Evolutionary conservation across 169 alveolate genomes (phyloP).

Genomic region (Cryptosporidium sp.): DNA sequence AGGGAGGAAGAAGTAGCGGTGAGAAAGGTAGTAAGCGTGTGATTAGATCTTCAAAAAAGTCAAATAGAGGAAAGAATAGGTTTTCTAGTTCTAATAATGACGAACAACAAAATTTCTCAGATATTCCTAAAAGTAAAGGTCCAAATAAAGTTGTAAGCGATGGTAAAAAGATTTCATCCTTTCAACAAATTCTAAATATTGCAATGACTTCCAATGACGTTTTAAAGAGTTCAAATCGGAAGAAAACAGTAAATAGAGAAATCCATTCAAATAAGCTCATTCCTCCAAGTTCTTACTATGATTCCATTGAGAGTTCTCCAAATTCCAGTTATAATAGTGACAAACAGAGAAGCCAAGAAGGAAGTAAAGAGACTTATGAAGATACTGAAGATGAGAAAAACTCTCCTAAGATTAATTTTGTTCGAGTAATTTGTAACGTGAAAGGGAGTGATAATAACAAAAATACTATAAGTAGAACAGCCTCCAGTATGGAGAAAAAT

Average conservation of each 20-base stretch:
- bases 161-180: background rate
- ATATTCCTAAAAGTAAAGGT: background rate
- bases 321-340: background rate
- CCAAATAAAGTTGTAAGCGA: background rate
- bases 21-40: background rate
- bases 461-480: background rate
- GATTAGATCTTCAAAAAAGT: background rate
- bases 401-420: slow-evolving; percentile 27
- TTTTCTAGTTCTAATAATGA: background rate
- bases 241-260: background rate
- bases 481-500: background rate
- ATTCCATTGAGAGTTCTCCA: background rate
- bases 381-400: background rate
- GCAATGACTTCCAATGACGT: background rate
- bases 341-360: background rate
- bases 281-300: background rate
- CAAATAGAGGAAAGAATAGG: background rate
- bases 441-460: background rate
- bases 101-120: background rate
- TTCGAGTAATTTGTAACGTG: slow-evolving; percentile 23
- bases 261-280: background rate
- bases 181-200: slow-evolving; percentile 25
- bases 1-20: background rate
- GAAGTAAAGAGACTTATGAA: background rate
- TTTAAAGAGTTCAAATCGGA: background rate